Base-by-base conservation (phyloP, 2,329 filamentous ascomycete species). In the Verticillium nonalfalfae region DNA sequence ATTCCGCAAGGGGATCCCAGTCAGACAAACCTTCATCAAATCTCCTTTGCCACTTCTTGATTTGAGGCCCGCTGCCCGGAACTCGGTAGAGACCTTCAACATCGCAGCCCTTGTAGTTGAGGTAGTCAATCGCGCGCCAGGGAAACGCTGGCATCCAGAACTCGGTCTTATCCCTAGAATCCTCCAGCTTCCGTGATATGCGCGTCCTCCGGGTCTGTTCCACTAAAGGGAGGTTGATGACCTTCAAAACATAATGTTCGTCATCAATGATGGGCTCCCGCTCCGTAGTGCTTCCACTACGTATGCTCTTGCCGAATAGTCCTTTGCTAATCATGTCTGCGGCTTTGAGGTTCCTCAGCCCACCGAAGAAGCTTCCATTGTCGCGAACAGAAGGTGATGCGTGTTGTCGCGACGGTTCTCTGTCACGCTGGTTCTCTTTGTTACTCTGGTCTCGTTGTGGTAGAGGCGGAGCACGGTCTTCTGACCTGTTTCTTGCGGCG, bases 71-170 rank as follows among this genome's bases (percentile, higher is more conserved):
- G 73, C 92, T 96, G 33, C 94, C 94, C 13, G 94, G 93, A 52
- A 98, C 90, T 62, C 94, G 87, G 73, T 98, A 98, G 3, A 98
- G 81, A 3, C 94, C 94, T 75, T 97, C 94, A 45, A 96, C 91
- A 70, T 97, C 93, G 68, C 90, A 95, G 45, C 92, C 92, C 71
- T 95, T 96, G 76, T 93, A 95, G 74, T 97, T 97, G 59, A 98
- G 80, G 73, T 96, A 97, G 76, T 98, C 94, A 66, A 98, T 97
- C 62, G 93, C 96, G 65, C 94, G 85, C 90, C 94, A 97, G 0
- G 94, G 93, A 62, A 98, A 88, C 7, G 93, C 91, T 13, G 94
- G 94, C 93, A 98, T 97, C 94, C 94, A 98, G 71, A 96, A 98
- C 71, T 97, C 94, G 0, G 94, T 98, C 80, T 97, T 97, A 71